Evolutionary conservation across 257 asterid genomes (phyloP).

Genomic region (Ilex asprella): DNA sequence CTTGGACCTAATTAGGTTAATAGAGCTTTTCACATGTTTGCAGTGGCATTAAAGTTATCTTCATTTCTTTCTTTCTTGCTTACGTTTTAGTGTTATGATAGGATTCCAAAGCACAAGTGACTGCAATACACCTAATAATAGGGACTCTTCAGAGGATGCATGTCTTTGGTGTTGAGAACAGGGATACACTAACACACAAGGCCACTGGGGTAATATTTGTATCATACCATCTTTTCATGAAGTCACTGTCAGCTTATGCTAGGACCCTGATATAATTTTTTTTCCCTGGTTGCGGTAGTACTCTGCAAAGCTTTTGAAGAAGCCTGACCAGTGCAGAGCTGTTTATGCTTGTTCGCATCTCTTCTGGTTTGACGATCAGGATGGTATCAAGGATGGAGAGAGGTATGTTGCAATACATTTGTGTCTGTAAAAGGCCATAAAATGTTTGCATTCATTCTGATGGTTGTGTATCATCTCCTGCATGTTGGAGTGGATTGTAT

Average conservation of each 20-base stretch:
- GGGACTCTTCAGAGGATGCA: constrained; percentile 99
- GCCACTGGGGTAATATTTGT: constrained; percentile 79
- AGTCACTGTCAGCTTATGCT: constrained; percentile 1
- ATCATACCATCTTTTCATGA: constrained; percentile 4
- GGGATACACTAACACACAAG: constrained; percentile 97
- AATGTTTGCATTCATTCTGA: not conserved
- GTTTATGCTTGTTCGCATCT: constrained; percentile 97
- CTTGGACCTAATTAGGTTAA: constrained; percentile 2
- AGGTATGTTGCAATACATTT: constrained; percentile 44
- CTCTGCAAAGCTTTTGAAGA: constrained; percentile 95
- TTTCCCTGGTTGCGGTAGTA: constrained; percentile 41
- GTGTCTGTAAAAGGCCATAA: not conserved
- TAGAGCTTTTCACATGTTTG: not conserved
- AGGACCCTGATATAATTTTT: constrained; percentile 11
- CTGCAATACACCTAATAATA: constrained; percentile 75
- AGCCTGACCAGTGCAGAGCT: constrained; percentile 98
- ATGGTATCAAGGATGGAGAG: constrained; percentile 81
- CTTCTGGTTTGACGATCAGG: constrained; percentile 95
- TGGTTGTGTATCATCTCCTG: not conserved
- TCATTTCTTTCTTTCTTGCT: constrained; percentile 5
- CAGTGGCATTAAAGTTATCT: not conserved
- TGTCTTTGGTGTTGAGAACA: constrained; percentile 86
- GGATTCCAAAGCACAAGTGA: constrained; percentile 97
- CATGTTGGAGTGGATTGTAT: not conserved
- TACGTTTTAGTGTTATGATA: constrained; percentile 24